Conservation (phyloP, 192 early-diverging fungal genomes). For the Backusella tuberculispora region DNA sequence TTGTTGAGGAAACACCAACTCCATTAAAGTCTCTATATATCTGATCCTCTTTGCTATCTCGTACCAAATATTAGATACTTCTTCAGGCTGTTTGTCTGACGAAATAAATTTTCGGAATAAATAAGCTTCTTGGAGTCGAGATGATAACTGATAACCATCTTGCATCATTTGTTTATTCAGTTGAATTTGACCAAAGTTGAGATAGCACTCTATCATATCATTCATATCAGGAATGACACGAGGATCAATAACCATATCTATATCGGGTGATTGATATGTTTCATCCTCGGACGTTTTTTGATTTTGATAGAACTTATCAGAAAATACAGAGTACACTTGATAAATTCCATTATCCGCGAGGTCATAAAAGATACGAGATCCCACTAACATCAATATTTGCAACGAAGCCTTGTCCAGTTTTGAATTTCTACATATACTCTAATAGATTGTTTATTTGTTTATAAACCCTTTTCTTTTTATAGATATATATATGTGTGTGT, state of each 20-base stretch:
- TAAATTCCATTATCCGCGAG: conserved; percentile 39
- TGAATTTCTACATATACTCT: conserved; percentile 4
- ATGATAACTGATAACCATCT: conserved; percentile 19
- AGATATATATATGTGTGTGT: not conserved
- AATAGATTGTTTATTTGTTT: conserved; percentile 9
- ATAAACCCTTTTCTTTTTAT: not conserved
- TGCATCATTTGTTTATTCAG: conserved; percentile 32
- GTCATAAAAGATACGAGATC: conserved; percentile 43
- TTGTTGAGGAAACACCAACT: conserved; percentile 39
- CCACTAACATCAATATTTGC: conserved; percentile 29
- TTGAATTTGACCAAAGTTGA: conserved; percentile 23
- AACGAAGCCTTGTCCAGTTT: not conserved
- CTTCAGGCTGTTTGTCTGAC: not conserved
- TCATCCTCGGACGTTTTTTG: not conserved
- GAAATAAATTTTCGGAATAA: not conserved
- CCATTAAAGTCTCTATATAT: conserved; percentile 44
- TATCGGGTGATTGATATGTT: not conserved
- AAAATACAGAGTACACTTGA: conserved; percentile 9
- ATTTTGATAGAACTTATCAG: not conserved
- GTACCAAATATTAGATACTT: conserved; percentile 45
- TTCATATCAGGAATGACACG: conserved; percentile 17
- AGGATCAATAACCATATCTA: conserved; percentile 3
- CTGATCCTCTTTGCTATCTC: conserved; percentile 37
- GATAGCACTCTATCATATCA: conserved; percentile 16
- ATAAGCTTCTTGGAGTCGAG: conserved; percentile 21